A percentile compares a stretch with the other conserved stretches of the same genome.
Evolutionary conservation across 345 rosid species (phyloP).

Genomic region (Sonneratia alba): DNA sequence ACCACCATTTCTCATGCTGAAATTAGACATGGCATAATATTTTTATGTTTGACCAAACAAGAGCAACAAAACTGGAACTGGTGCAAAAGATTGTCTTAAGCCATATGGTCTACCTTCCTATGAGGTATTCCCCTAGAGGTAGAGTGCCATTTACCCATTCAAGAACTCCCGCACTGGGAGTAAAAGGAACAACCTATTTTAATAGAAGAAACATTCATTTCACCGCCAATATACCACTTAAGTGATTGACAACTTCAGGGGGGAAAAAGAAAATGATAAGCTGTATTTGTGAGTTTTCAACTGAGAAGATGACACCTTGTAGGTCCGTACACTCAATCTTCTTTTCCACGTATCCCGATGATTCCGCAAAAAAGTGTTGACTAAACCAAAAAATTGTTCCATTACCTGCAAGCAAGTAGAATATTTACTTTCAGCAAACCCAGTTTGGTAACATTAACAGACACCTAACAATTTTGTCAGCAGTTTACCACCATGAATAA

Average conservation of each 20-base stretch:
- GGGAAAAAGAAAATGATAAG: background rate
- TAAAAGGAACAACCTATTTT: conserved; percentile 83
- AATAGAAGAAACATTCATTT: background rate
- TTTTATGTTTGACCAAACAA: background rate
- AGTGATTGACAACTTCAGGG: background rate
- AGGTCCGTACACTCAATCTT: conserved; percentile 77
- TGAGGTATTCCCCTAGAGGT: conserved; percentile 94
- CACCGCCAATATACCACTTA: background rate
- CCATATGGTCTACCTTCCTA: conserved; percentile 53
- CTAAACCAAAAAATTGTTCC: conserved; percentile 95
- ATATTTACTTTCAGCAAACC: conserved; percentile 1
- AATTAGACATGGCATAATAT: conserved; percentile 8
- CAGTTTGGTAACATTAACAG: background rate
- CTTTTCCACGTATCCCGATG: conserved; percentile 78
- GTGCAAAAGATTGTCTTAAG: conserved; percentile 5
- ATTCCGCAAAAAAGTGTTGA: conserved; percentile 76
- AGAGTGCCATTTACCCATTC: conserved; percentile 98
- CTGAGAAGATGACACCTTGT: conserved; percentile 52
- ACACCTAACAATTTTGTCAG: background rate
- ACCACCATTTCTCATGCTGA: conserved; percentile 77
- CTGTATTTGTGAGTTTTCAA: background rate
- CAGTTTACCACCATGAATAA: background rate
- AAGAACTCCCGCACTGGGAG: conserved; percentile 98
- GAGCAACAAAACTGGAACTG: background rate
- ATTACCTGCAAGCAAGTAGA: conserved; percentile 58